Evolutionary conservation across 129 eudicot species (phyloP), one percentile per base, ranked within the genome.

Genomic region (Glebionis coronaria): DNA sequence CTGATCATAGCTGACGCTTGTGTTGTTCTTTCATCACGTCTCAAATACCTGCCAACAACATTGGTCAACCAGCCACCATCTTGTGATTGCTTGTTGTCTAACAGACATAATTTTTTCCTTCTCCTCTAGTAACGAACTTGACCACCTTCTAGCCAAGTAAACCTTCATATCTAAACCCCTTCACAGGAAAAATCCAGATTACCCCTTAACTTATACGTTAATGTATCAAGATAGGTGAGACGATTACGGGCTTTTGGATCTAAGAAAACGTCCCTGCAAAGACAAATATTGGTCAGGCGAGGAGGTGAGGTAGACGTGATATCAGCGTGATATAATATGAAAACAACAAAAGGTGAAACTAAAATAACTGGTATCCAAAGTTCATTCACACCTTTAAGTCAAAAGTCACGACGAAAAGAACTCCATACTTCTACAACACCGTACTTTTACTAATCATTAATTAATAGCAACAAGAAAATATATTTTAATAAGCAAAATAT

Each of bases 241-340:
- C 10, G 35, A 57, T 60, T 60, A 9, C 61, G 29, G 38, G 52
- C 65, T 52, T 49, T 49, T 3, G 44, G 3, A 55, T 68, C n/a
- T 14, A 63, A 31, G 44, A n/a, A 72, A 52, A 60, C 18, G 68
- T 86, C 88, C 98, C 96, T 84, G 98, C 98, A 93, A 70, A 77
- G 82, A 76, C 84, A 93, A 64, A 93, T 93, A 80, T 95, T 88
- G 72, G 25, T 93, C 98, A 14, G 98, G 96, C 55, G 88, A 80
- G 70, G 86, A 78, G 3, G 73, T 57, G 45, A 93, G 90, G 78
- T 93, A 86, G 87, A 88, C 88, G 73, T n/a, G n/a, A n/a, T n/a
- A n/a, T n/a, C n/a, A n/a, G n/a, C n/a, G n/a, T n/a, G n/a, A n/a
- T n/a, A n/a, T n/a, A n/a, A n/a, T n/a, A n/a, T n/a, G n/a, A n/a